Evolutionary conservation across 257 asterid genomes (phyloP), one percentile per base, ranked within the genome.

Genomic region (Cruciata laevipes): DNA sequence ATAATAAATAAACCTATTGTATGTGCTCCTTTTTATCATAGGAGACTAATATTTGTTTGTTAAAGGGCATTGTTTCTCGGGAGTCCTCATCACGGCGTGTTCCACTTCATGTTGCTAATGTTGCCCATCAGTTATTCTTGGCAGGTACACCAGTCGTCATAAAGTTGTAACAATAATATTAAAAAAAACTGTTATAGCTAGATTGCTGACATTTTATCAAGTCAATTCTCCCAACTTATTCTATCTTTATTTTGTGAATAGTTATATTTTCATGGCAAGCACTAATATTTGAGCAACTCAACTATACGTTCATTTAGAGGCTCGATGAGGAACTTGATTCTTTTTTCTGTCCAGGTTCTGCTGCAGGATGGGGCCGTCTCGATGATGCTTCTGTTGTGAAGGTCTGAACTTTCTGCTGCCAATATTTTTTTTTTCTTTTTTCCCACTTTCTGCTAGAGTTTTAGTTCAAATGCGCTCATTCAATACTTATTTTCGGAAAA

Each of bases 361-460:
- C 99, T 73, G 91, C 97, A 72, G 99, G 99, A 74, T 93, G 99
- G 99, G 99, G 99, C 31, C 87, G 89, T 65, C 78, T 93, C 60
- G 99, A 93, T 75, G 99, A 93, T 86, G 80, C 97, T 57, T 89
- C 89, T 59, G 97, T 93, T 65, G 99, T 93, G 32, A 93, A 93
- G 99, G 99, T 93, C 74, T 71, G 62, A 13, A 24, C 68, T 72
- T 31, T 72, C 76, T 76, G 68, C 69, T 66, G 60, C 69, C 49
- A n/a, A n/a, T n/a, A 6, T 68, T 21, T 8, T 27, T 51, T 25
- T 67, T 17, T 70, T 70, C 51, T 38, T 5, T 14, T 13, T 59
- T 59, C 14, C 3, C 42, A 35, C 63, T 20, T 33, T 10, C 17
- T 52, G 52, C 63, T 59, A 27, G 31, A 42, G 16, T 38, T 27